Evolutionary conservation across 2,329 filamentous ascomycete genomes (phyloP), one percentile per base, ranked within the genome.

Genomic region (Chaetothyriales sp.): DNA sequence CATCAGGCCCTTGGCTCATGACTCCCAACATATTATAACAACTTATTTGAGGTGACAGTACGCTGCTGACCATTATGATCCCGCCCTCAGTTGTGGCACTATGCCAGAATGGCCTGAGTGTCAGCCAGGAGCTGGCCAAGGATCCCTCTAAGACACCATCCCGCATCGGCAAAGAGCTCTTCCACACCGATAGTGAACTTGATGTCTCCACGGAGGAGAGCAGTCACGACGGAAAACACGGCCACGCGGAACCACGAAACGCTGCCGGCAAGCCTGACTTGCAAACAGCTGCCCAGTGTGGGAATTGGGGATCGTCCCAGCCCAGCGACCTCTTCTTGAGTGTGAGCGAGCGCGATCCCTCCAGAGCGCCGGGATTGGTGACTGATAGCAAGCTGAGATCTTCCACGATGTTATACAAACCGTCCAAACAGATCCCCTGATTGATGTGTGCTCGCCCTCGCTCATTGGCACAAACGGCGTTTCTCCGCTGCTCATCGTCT

Each of bases 291-390:
- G 66, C 67, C 6, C 61, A 71, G 50, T 86, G 83, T 61, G 84
- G 84, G 1, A 78, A 76, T 49, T 89, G 83, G 77, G 83, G 81
- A 0, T 62, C 72, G 0, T 72, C 73, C 1, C 65, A 71, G 48
- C 85, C 83, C 0, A 84, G 80, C 55, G 73, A 80, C 15, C 66
- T 88, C 0, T 89, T 89, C 61, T 65, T 86, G 5, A 71, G 70
- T 60, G 78, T 77, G 32, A 39, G 54, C 55, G 32, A 39, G 54
- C 55, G 66, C 59, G 15, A 44, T 48, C 15, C 20, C 5, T 19
- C 12, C 18, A 26, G 22, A 42, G 10, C 22, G 5, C 45, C 18
- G 18, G 25, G 10, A n/a, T 46, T 32, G 18, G 45, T 18, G 45
- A 25, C 46, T 52, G 32, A 39, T 15, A 19, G 12, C 8, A 19